phyloP scores from a whole-genome alignment of 768 basidiomycete species.

The Amylocystis lapponica region DNA sequence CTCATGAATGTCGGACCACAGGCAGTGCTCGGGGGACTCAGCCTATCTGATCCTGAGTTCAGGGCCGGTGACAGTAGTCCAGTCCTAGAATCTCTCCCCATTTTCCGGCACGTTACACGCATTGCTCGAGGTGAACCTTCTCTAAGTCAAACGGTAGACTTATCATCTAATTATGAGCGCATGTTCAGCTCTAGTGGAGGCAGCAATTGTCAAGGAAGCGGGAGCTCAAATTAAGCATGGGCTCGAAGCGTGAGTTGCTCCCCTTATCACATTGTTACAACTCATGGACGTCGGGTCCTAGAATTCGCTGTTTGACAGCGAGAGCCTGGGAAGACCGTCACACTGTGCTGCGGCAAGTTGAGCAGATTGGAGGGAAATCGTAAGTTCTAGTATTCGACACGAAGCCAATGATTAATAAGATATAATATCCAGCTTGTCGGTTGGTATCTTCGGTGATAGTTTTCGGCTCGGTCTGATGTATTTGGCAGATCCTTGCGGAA shows the following conservation, averaged over 20 bases:
- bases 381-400: slow-evolving; percentile 35
- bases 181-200: slow-evolving; percentile 64
- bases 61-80: slow-evolving; percentile 68
- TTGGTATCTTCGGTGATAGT: too few relatives aligned
- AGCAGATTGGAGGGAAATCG: slow-evolving; percentile 92
- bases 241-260: slow-evolving; percentile 58
- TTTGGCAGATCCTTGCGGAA: slow-evolving; percentile 62
- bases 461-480: slow-evolving; percentile 5
- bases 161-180: slow-evolving; percentile 2
- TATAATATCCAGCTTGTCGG: too few relatives aligned
- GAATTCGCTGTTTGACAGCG: slow-evolving; percentile 70
- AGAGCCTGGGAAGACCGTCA: slow-evolving; percentile 92
- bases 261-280: background rate
- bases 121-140: slow-evolving; percentile 60
- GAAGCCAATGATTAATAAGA: too few relatives aligned
- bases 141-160: background rate
- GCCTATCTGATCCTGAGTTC: slow-evolving; percentile 63
- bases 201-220: slow-evolving; percentile 57
- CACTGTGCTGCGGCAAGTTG: slow-evolving; percentile 78
- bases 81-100: slow-evolving; percentile 56
- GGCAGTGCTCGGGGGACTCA: slow-evolving; percentile 70
- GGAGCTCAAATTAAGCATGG: slow-evolving; percentile 69
- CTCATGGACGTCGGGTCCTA: slow-evolving; percentile 21
- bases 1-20: slow-evolving; percentile 23
- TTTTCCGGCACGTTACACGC: slow-evolving; percentile 74